Conservation (phyloP, 139 green algal genomes). For the Tetraselmis chui region DNA sequence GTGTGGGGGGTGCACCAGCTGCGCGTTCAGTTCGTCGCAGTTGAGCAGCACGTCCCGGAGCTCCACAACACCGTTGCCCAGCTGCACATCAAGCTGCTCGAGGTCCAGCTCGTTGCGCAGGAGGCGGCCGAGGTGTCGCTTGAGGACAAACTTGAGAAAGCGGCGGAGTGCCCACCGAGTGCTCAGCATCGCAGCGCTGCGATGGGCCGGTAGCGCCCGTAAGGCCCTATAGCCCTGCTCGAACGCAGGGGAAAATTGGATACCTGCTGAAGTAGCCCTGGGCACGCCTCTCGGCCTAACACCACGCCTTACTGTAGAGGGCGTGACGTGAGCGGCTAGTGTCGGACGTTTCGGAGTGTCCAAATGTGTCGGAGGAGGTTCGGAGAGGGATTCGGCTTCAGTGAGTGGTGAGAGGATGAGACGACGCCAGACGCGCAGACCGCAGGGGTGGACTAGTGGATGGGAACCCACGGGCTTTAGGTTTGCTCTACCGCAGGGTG, state of each 20-base stretch:
- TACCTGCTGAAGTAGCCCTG: neutral
- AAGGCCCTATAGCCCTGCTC: no score
- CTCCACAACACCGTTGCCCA: constrained; percentile 53
- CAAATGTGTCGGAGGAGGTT: no score
- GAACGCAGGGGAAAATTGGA: constrained; percentile 18
- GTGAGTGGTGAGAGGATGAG: no score
- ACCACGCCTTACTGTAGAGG: constrained; percentile 38
- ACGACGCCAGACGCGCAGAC: no score
- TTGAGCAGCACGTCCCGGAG: constrained; percentile 60
- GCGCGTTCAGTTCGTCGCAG: constrained; percentile 49
- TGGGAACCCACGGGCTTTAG: no score
- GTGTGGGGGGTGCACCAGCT: constrained; percentile 40
- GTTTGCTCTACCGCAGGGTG: no score
- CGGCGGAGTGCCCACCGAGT: constrained; percentile 53
- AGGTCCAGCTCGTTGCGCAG: constrained; percentile 54
- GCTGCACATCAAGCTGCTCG: constrained; percentile 58
- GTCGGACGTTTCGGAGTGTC: neutral
- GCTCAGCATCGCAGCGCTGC: no score
- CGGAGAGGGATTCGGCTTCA: no score
- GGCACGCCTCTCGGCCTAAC: constrained; percentile 28
- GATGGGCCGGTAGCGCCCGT: no score
- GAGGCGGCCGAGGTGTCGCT: constrained; percentile 48
- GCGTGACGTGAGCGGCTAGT: neutral
- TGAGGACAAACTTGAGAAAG: constrained; percentile 64
- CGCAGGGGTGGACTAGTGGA: no score